Percentiles rank a stretch among this genome's conserved stretches.
These are phyloP conservation scores for Cladophialophora exuberans DNA, from an alignment of 2,329 filamentous ascomycete genomes.

Conservation along the genomic window DNA sequence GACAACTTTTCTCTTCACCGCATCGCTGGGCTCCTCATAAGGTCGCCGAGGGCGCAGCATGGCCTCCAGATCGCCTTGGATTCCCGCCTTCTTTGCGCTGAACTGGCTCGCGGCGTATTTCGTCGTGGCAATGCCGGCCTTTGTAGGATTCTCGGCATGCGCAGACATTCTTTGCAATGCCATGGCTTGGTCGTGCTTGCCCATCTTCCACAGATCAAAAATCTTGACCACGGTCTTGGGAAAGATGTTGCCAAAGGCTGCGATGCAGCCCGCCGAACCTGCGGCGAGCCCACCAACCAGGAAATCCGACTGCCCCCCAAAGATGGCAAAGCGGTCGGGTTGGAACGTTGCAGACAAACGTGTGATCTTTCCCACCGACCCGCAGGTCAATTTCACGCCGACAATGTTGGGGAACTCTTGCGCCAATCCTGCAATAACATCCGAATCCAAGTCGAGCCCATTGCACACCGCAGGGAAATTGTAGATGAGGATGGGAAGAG, in stretches of 20 bases:
- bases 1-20: conserved; percentile 48
- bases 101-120: conserved; percentile 53
- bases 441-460: conserved; percentile 69
- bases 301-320: conserved; percentile 70
- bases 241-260: conserved; percentile 82
- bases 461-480: conserved; percentile 72
- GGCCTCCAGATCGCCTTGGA: conserved; percentile 59
- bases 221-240: conserved; percentile 79
- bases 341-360: conserved; percentile 57
- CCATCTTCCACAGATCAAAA: conserved; percentile 74
- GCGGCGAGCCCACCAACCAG: conserved; percentile 78
- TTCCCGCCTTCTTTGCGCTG: conserved; percentile 46
- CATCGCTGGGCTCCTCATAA: conserved; percentile 55
- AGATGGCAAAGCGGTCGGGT: conserved; percentile 65
- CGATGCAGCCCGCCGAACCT: conserved; percentile 82
- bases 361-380: conserved; percentile 63
- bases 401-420: conserved; percentile 59
- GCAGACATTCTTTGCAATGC: conserved; percentile 76
- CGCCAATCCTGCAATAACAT: conserved; percentile 60
- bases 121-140: conserved; percentile 52
- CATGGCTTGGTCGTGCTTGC: conserved; percentile 74
- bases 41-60: conserved; percentile 61
- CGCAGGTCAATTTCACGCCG: conserved; percentile 69
- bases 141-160: conserved; percentile 56
- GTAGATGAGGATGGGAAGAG: conserved; percentile 66